phyloP scores from a whole-genome alignment of 805 yeast species.

The Wickerhamomyces ciferrii region DNA sequence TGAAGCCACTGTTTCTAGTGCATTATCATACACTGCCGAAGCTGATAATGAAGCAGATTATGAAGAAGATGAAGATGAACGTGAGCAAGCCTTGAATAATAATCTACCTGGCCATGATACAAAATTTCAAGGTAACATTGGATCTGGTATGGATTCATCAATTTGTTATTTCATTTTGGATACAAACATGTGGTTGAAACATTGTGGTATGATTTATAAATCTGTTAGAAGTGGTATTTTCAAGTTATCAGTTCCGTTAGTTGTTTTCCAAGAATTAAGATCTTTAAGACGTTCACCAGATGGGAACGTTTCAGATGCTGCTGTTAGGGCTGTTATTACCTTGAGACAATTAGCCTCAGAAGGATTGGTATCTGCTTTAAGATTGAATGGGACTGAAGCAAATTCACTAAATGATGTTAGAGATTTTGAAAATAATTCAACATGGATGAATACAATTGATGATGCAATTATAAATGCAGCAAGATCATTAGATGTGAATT shows the following conservation, averaged over 20 bases:
- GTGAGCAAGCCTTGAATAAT: constrained; percentile 6
- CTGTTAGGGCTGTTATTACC: constrained; percentile 74
- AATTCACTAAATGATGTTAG: constrained; percentile 64
- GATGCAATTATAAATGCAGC: constrained; percentile 55
- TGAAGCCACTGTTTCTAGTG: constrained; percentile 4
- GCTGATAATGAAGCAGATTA: constrained; percentile 14
- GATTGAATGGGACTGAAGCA: constrained; percentile 68
- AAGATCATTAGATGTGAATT: constrained; percentile 31
- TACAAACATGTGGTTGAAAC: constrained; percentile 78
- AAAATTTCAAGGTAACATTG: constrained; percentile 38
- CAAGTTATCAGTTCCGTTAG: constrained; percentile 60
- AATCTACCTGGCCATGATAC: constrained; percentile 4
- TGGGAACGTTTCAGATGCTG: constrained; percentile 71
- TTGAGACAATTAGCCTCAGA: constrained; percentile 61
- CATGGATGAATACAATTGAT: constrained; percentile 71
- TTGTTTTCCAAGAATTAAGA: constrained; percentile 74
- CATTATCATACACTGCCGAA: neutral
- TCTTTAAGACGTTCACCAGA: constrained; percentile 68
- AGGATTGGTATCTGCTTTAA: constrained; percentile 48
- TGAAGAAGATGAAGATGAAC: constrained; percentile 4
- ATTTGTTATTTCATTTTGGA: constrained; percentile 61
- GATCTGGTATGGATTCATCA: constrained; percentile 51
- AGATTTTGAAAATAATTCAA: constrained; percentile 68
- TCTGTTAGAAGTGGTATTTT: constrained; percentile 57
- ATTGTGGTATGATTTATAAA: constrained; percentile 71